Percentiles rank a stretch among this genome's conserved stretches.
Conservation (phyloP, 208 protist species). For the Crithidia fasciculata region DNA sequence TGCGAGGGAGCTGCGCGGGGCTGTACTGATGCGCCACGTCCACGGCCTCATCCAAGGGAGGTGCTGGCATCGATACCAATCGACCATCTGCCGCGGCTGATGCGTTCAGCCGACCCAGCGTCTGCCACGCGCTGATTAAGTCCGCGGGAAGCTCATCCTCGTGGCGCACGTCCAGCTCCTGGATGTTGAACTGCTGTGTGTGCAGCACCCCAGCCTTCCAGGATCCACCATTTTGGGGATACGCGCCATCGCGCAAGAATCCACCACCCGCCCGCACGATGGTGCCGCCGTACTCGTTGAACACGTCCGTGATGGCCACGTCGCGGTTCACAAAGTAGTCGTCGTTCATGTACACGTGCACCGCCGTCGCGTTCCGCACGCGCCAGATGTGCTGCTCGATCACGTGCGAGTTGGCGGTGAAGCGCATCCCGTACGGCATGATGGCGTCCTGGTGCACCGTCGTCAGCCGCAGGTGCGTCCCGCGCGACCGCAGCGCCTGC, state of each 20-base stretch:
- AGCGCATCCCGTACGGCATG: constrained; percentile 41
- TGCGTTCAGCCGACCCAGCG: background rate
- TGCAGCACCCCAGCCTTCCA: constrained; percentile 37
- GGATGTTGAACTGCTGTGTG: constrained; percentile 46
- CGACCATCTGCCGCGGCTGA: background rate
- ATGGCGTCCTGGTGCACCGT: constrained; percentile 58
- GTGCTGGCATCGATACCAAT: background rate
- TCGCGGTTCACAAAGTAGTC: constrained; percentile 64
- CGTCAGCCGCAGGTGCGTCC: constrained; percentile 43
- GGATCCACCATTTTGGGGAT: background rate
- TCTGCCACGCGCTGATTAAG: constrained; percentile 23
- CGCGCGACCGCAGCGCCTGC: constrained; percentile 2
- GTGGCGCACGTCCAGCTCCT: constrained; percentile 33
- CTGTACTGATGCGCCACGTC: background rate
- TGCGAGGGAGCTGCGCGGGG: background rate
- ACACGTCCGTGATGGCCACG: constrained; percentile 38
- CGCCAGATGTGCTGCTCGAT: constrained; percentile 57
- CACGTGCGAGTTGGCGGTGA: constrained; percentile 48
- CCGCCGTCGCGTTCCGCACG: constrained; percentile 39
- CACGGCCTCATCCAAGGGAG: background rate
- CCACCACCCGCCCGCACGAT: constrained; percentile 37
- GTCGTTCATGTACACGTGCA: constrained; percentile 63
- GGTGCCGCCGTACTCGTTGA: constrained; percentile 52
- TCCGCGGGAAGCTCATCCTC: constrained; percentile 31
- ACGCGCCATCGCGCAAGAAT: background rate